Conservation (phyloP, 768 basidiomycete genomes). For the Porphyrellus cyaneotinctus region DNA sequence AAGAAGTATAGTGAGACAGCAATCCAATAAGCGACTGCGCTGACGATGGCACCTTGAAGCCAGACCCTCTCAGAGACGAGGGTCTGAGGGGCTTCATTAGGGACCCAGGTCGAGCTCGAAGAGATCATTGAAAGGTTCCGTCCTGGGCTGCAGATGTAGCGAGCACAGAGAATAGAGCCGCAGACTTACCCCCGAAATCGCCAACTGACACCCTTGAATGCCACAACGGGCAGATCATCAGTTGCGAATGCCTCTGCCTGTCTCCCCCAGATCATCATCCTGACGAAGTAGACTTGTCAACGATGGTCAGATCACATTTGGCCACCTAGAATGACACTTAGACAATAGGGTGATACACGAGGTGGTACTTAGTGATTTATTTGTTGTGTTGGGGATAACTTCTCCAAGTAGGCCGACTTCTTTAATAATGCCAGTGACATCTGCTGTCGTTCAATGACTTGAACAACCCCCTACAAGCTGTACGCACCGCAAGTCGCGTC, state of each 20-base stretch:
- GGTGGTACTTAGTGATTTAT: slow-evolving; percentile 42
- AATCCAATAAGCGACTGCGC: slow-evolving; percentile 7
- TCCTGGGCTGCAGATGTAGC: slow-evolving; percentile 39
- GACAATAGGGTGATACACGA: background rate
- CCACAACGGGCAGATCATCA: slow-evolving; percentile 66
- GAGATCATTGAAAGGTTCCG: slow-evolving; percentile 82
- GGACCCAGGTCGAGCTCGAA: slow-evolving; percentile 19
- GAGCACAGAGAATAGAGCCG: background rate
- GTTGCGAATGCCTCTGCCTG: slow-evolving; percentile 80
- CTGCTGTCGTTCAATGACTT: slow-evolving; percentile 36
- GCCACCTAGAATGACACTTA: slow-evolving; percentile 49
- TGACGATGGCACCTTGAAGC: slow-evolving; percentile 16
- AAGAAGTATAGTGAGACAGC: slow-evolving; percentile 1
- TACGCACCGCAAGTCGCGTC: slow-evolving; percentile 78
- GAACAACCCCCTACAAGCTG: background rate
- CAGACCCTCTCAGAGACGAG: slow-evolving; percentile 17
- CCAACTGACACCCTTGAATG: slow-evolving; percentile 94
- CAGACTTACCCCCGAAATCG: slow-evolving; percentile 72
- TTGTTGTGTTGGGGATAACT: slow-evolving; percentile 72
- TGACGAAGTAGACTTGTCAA: slow-evolving; percentile 76
- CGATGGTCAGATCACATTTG: slow-evolving; percentile 87
- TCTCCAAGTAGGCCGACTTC: slow-evolving; percentile 65
- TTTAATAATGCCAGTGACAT: slow-evolving; percentile 85
- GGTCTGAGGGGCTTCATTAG: slow-evolving; percentile 3
- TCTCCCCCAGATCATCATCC: slow-evolving; percentile 94